phyloP scores from a whole-genome alignment of 306 rosid species.

The Quercus wislizeni region DNA sequence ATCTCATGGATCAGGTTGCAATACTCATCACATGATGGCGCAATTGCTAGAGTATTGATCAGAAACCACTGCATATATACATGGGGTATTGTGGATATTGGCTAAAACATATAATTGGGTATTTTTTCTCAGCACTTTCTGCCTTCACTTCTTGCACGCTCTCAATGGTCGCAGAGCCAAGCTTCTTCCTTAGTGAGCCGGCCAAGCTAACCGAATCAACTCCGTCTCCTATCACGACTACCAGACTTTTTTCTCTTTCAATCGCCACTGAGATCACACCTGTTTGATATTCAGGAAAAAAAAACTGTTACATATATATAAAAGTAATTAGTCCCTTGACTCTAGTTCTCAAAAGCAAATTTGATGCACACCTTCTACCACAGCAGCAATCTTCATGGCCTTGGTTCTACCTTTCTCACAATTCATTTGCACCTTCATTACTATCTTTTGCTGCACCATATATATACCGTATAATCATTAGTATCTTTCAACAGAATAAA shows the following conservation, averaged over 20 bases:
- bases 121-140: too few species aligned
- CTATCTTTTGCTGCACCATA: slow-evolving; percentile 43
- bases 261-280: slow-evolving; percentile 46
- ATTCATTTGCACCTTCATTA: slow-evolving; percentile 40
- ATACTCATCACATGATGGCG: too few species aligned
- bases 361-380: slow-evolving; percentile 28
- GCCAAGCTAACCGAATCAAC: slow-evolving; percentile 25
- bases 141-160: slow-evolving; percentile 8
- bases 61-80: too few species aligned
- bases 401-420: slow-evolving; percentile 33
- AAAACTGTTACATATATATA: too few species aligned
- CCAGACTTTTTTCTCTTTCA: slow-evolving; percentile 23
- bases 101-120: too few species aligned
- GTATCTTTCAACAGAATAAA: too few species aligned
- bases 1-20: too few species aligned
- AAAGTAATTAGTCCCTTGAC: too few species aligned
- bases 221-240: slow-evolving; percentile 20
- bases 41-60: too few species aligned
- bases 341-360: too few species aligned
- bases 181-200: not conserved
- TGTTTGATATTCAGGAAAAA: not conserved
- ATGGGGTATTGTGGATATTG: too few species aligned
- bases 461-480: not conserved
- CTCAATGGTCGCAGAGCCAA: slow-evolving; percentile 5
- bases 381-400: slow-evolving; percentile 34